Evolutionary conservation across 2,329 filamentous ascomycete species (phyloP), one percentile per base, ranked within the genome.

Genomic region (Paraconiothyrium brasiliense): DNA sequence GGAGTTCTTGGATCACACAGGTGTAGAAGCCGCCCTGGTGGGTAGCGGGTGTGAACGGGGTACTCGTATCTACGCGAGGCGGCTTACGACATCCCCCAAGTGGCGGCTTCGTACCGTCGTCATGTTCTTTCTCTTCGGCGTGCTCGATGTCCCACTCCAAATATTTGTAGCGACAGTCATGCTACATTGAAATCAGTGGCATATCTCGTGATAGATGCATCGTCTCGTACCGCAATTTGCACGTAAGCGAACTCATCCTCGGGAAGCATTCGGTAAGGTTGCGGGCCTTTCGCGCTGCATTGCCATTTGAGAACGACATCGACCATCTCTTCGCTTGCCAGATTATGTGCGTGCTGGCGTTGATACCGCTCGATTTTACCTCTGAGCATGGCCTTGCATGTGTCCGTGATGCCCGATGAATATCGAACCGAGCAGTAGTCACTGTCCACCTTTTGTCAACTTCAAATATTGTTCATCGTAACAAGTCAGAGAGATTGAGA

Each of bases 241-340:
- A 66, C 48, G 35, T 55, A 30, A 9, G 52, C 27, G 2, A 16
- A 20, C 37, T 54, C 62, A 11, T 32, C 51, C 58, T 51, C 11
- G n/a, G 20, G 63, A 41, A 24, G 44, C 20, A 47, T 39, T 20
- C 13, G 46, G 8, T 14, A 24, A 5, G 24, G 43, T 20, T 49
- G 32, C 13, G 60, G 30, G 46, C 8, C 35, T 41, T 24, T 14
- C 20, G 5, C 22, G n/a, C 32, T 47, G 37, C 58, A 63, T 43
- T 61, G 7, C 64, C 64, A 64, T 9, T 24, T 59, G 35, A 67
- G 22, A 11, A 51, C 24, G 13, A 65, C 48, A 27, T 67, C 60
- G 20, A 61, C 32, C 44, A 24, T 49, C 7, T 43, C 48, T 2
- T 54, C 48, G 14, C 37, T 10, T 3, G 43, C 54, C 8, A 67